Conservation (phyloP, 139 green algal species). For the Closterium sp. region DNA sequence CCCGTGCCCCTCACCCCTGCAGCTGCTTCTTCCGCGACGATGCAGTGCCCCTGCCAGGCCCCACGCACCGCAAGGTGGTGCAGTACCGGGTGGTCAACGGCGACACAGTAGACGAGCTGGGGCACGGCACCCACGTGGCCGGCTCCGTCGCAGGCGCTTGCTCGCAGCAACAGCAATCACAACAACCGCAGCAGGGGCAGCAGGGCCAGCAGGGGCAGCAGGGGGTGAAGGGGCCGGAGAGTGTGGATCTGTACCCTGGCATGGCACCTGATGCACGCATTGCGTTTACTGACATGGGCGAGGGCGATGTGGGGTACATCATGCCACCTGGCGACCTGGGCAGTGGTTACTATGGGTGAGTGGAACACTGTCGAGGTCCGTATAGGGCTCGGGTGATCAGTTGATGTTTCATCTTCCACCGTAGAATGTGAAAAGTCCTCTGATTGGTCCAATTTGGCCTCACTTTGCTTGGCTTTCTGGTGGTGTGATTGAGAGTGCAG, state of each 20-base stretch:
- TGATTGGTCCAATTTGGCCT: not conserved
- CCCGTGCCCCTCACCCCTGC: too few species aligned
- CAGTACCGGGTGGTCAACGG: constrained; percentile 61
- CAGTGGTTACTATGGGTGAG: constrained; percentile 46
- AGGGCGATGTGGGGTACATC: constrained; percentile 33
- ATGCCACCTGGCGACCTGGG: constrained; percentile 23
- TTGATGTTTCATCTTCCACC: not conserved
- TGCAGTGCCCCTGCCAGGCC: not conserved
- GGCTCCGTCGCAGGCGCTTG: constrained; percentile 67
- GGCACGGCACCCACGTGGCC: constrained; percentile 86
- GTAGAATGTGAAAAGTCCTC: not conserved
- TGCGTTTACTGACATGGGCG: constrained; percentile 76
- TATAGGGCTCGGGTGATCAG: not conserved
- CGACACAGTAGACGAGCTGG: constrained; percentile 71
- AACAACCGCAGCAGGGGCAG: not conserved
- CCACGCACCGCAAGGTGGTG: constrained; percentile 77
- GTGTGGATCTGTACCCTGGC: constrained; percentile 58
- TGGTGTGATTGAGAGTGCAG: constrained; percentile 22
- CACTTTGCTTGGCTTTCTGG: not conserved
- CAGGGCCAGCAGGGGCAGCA: not conserved
- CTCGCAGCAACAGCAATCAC: not conserved
- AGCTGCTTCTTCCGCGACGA: constrained; percentile 83
- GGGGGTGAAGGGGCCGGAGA: not conserved
- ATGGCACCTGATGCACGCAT: constrained; percentile 77
- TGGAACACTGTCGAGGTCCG: not conserved